phyloP scores from a whole-genome alignment of 768 basidiomycete species.

The Tylopilus subfusipes region DNA sequence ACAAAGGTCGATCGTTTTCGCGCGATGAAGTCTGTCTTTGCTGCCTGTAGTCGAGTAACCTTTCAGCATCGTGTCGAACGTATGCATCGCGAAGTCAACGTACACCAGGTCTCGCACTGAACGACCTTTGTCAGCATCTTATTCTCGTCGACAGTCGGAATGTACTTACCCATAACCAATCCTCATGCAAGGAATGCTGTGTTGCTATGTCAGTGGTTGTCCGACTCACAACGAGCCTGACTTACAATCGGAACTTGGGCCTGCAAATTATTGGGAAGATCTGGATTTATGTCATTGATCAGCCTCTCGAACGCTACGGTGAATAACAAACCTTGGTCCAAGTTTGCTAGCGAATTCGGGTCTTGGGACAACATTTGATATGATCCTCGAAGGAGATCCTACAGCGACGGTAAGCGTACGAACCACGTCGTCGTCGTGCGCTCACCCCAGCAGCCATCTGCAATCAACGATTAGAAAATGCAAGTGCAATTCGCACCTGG shows the following conservation, averaged over 20 bases:
- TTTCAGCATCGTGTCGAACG: not conserved
- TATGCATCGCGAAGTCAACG: slow-evolving; percentile 23
- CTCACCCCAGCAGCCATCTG: slow-evolving; percentile 59
- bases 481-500: not conserved
- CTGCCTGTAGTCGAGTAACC: slow-evolving; percentile 46
- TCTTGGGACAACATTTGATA: slow-evolving; percentile 95
- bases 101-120: slow-evolving; percentile 99
- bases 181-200: slow-evolving; percentile 86
- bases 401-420: not conserved
- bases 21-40: slow-evolving; percentile 73
- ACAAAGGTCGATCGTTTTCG: slow-evolving; percentile 93
- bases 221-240: slow-evolving; percentile 6
- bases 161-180: slow-evolving; percentile 89
- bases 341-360: slow-evolving; percentile 88
- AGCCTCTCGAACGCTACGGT: not conserved
- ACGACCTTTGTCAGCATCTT: slow-evolving; percentile 2
- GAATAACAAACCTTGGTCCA: slow-evolving; percentile 73
- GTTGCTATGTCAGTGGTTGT: slow-evolving; percentile 1
- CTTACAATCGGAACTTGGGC: slow-evolving; percentile 88
- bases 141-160: not conserved
- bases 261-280: slow-evolving; percentile 95
- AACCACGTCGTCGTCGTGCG: not conserved
- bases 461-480: not conserved
- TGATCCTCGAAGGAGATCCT: slow-evolving; percentile 87
- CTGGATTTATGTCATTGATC: slow-evolving; percentile 36